These are phyloP conservation scores for Cutaneotrichosporon arboriforme DNA, from an alignment of 1,284 basidiomycete genomes.

Conservation along the genomic window DNA sequence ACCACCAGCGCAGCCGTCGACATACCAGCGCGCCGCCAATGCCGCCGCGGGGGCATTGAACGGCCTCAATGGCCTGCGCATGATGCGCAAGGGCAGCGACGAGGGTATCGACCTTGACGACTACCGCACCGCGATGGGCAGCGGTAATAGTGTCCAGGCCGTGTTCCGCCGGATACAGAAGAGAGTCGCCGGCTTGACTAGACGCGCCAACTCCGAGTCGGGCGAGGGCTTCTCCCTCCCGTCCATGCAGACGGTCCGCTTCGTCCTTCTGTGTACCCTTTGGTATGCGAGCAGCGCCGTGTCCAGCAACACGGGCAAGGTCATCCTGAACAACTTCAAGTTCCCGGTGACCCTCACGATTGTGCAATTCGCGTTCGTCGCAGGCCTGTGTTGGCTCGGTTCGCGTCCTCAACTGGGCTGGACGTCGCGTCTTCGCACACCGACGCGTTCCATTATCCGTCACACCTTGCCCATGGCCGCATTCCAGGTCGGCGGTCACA, in stretches of 20 bases:
- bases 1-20: not conserved
- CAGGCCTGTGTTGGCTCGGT: slow-evolving; percentile 71
- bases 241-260: slow-evolving; percentile 34
- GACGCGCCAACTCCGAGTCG: not conserved
- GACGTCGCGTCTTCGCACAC: slow-evolving; percentile 56
- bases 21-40: not conserved
- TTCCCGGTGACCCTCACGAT: slow-evolving; percentile 68
- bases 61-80: slow-evolving; percentile 1
- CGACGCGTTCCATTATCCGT: slow-evolving; percentile 65
- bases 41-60: slow-evolving; percentile 3
- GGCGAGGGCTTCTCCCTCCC: slow-evolving; percentile 19
- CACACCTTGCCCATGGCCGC: slow-evolving; percentile 86
- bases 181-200: not conserved
- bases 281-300: slow-evolving; percentile 50
- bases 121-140: not conserved
- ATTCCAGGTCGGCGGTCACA: slow-evolving; percentile 90
- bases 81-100: slow-evolving; percentile 14
- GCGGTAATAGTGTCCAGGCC: not conserved
- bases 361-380: slow-evolving; percentile 92
- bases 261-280: slow-evolving; percentile 44
- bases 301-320: slow-evolving; percentile 49
- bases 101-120: not conserved
- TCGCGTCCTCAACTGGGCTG: slow-evolving; percentile 63
- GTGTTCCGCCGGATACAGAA: not conserved
- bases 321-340: slow-evolving; percentile 48